Percentiles rank a stretch among this genome's conserved stretches.
Evolutionary conservation across 345 rosid genomes (phyloP).

Genomic region (Clausena lansium): DNA sequence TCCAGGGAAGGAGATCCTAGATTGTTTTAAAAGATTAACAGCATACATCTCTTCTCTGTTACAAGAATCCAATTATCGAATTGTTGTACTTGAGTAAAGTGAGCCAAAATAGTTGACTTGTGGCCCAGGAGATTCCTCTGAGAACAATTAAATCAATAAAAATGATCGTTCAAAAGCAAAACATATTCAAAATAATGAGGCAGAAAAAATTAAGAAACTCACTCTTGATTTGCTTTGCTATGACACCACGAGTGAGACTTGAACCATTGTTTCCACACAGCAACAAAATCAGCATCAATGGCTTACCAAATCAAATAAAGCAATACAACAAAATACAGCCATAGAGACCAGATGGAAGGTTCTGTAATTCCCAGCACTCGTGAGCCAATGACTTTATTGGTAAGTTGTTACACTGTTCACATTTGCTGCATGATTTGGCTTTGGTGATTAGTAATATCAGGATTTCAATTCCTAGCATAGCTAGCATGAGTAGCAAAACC

Average conservation of each 20-base stretch:
- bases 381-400: no score
- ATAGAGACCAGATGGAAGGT: no score
- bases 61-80: conserved; percentile 79
- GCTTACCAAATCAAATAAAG: no score
- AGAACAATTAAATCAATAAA: conserved; percentile 1
- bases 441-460: no score
- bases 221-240: conserved; percentile 95
- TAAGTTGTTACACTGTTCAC: no score
- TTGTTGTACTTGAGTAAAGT: conserved; percentile 79
- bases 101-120: conserved; percentile 97
- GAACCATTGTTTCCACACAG: conserved; percentile 59
- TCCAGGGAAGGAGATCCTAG: conserved; percentile 87
- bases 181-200: neutral
- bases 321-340: no score
- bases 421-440: no score
- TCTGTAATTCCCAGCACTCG: no score
- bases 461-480: neutral
- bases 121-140: conserved; percentile 97
- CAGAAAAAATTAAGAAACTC: conserved; percentile 28
- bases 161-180: neutral
- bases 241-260: conserved; percentile 84
- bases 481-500: neutral
- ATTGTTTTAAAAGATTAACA: conserved; percentile 85
- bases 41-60: conserved; percentile 96
- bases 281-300: no score